Base-by-base conservation (phyloP, 495 filamentous ascomycete genomes). In the Letharia columbiana region DNA sequence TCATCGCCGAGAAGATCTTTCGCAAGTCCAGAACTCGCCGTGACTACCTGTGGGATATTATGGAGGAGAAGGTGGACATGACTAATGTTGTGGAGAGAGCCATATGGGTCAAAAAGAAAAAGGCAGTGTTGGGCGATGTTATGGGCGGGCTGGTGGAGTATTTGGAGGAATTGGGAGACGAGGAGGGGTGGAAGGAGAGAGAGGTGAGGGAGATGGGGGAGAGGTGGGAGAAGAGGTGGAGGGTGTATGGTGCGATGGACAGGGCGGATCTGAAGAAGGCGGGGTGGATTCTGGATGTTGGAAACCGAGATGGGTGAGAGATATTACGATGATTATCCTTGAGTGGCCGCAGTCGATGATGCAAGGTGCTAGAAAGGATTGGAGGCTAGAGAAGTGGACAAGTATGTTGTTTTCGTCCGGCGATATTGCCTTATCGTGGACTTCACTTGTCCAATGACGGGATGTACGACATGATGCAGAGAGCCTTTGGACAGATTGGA, bases 191-290 rank as follows among this genome's bases (percentile, higher is more conserved):
- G 39, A 45, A 28, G 59, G 39, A 5, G 17, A 8, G 58, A 39
- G 39, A 45, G 59, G 59, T 44, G 39, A 42, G 39, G 59, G n/a
- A 44, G 39, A 61, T 61, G 59, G 20, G 15, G 39, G 59, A 61
- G 39, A 13, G 23, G 37, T 61, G 39, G 59, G 42, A 45, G 59
- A 61, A 18, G 59, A 23, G 42, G 59, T 61, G 59, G 59, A 61
- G 20, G 39, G 9, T 3, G 17, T 41, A 44, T 44, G 39, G 59
- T 0, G 11, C 13, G 37, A 45, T 61, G 59, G 39, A 37, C 2
- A 23, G 10, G 59, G 7, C 3, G 37, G 59, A 44, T 41, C 12
- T 45, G 39, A 45, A 44, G 39, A 4, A 1, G 4, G 39, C 42
- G 39, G 59, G 59, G 17, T 61, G 59, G 59, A 45, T 44, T 11